phyloP scores from a whole-genome alignment of 345 rosid genomes.

The Streptanthus diversifolius region DNA sequence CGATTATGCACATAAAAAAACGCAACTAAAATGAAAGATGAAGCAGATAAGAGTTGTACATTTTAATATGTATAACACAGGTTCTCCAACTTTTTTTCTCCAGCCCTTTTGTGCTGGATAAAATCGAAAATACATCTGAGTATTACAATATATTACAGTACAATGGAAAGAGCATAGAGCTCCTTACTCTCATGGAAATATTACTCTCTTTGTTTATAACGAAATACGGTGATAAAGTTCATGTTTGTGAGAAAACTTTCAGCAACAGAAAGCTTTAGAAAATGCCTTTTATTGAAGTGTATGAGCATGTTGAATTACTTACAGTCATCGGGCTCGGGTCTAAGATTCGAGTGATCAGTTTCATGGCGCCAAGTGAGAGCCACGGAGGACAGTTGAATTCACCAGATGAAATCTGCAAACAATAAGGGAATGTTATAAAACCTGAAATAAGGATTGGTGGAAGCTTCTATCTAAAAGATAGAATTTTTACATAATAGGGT shows the following conservation, averaged over 20 bases:
- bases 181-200: not conserved
- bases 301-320: constrained; percentile 32
- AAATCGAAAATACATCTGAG: constrained; percentile 36
- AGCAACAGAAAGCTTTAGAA: not conserved
- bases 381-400: constrained; percentile 94
- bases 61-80: constrained; percentile 35
- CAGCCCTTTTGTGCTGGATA: constrained; percentile 37
- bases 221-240: not conserved
- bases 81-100: constrained; percentile 34
- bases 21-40: constrained; percentile 19
- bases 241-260: not conserved
- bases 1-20: not conserved
- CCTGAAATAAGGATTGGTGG: not conserved
- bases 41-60: constrained; percentile 41
- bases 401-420: constrained; percentile 78
- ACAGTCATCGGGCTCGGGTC: constrained; percentile 95
- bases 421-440: not conserved
- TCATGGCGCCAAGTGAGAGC: constrained; percentile 88
- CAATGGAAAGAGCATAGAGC: not conserved
- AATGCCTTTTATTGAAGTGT: not conserved
- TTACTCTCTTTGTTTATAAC: not conserved
- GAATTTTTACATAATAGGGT: constrained; percentile 13
- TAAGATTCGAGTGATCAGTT: constrained; percentile 74
- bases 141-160: not conserved
- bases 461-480: not conserved